Evolutionary conservation across 1,139 yeast species (phyloP), one percentile per base, ranked within the genome.

Genomic region (Lodderomyces elongisporus): DNA sequence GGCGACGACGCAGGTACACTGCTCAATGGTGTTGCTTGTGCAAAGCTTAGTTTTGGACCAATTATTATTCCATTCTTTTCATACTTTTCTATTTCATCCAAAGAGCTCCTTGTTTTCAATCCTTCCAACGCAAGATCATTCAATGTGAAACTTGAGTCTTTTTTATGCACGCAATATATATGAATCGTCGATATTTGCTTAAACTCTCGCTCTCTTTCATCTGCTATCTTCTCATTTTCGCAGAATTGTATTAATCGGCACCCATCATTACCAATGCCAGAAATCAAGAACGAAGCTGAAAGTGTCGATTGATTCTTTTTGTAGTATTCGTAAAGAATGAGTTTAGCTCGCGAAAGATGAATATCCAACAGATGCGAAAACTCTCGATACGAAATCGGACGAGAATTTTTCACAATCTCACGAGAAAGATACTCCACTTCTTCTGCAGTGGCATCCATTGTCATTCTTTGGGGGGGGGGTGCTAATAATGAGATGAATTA

Each of bases 211-310:
- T 50, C 23, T 21, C 42, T 49, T 2, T 45, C 39, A 4, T 46
- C 49, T 29, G 56, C 35, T 2, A 44, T 42, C 4, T 29, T 28
- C 28, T 50, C 54, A 33, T 51, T 51, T 3, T 47, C 44, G 7
- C 52, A 48, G 21, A 56, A 39, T 34, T 54, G 54, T 18, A 64
- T 38, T 25, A 45, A 38, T 16, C 27, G 30, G 15, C 27, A 20
- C 6, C 37, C 42, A 4, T 40, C 17, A 2, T 25, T 14, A 14
- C 38, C 39, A 4, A 21, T 23, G 0, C 73, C 73, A 2, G 58
- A 51, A 17, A 60, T 56, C 2, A 67, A 38, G 36, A 61, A 66
- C 0, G 64, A 48, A 1, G 70, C 71, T 9, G 49, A 40, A 6
- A 66, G 35, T 36, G 52, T 54, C 5, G 54, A 48, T 36, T 46